phyloP scores from a whole-genome alignment of 352 stramenopile species.

The Thalassiosira hispida region DNA sequence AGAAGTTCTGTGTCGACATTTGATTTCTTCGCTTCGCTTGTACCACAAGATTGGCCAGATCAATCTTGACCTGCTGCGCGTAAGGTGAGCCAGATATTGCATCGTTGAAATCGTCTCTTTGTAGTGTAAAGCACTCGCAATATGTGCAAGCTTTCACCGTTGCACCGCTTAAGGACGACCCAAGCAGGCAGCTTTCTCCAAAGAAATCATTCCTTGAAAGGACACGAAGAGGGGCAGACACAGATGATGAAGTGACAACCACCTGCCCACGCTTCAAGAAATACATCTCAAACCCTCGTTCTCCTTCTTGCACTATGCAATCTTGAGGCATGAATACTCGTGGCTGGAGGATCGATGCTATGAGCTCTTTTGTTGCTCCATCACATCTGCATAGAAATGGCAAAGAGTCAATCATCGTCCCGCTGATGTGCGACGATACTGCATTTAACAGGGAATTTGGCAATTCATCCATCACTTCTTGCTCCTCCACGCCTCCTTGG shows the following conservation, averaged over 20 bases:
- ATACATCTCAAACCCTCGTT: slow-evolving; percentile 57
- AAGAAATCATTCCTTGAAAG: slow-evolving; percentile 64
- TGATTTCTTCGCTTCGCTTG: slow-evolving; percentile 29
- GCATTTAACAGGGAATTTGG: slow-evolving; percentile 49
- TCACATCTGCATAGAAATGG: slow-evolving; percentile 67
- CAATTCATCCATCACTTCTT: slow-evolving; percentile 62
- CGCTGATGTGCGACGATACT: slow-evolving; percentile 58
- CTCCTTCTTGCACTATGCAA: slow-evolving; percentile 56
- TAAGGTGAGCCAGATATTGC: slow-evolving; percentile 39
- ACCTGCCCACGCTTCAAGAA: slow-evolving; percentile 57
- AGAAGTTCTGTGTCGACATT: slow-evolving; percentile 41
- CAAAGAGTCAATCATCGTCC: slow-evolving; percentile 37
- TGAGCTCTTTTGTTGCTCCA: slow-evolving; percentile 59
- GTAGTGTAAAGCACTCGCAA: slow-evolving; percentile 64
- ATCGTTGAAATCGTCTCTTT: slow-evolving; percentile 58
- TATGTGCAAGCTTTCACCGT: slow-evolving; percentile 61
- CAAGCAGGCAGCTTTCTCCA: slow-evolving; percentile 63
- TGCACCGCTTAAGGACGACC: slow-evolving; percentile 37
- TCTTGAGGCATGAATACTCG: slow-evolving; percentile 67
- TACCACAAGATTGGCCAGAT: slow-evolving; percentile 36
- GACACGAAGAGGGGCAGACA: slow-evolving; percentile 27
- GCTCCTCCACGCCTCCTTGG: slow-evolving; percentile 70
- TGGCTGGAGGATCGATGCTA: slow-evolving; percentile 62
- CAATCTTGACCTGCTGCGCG: slow-evolving; percentile 29
- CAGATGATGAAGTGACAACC: slow-evolving; percentile 26